Evolutionary conservation across 805 yeast species (phyloP).

Genomic region (Candida tibetensis): DNA sequence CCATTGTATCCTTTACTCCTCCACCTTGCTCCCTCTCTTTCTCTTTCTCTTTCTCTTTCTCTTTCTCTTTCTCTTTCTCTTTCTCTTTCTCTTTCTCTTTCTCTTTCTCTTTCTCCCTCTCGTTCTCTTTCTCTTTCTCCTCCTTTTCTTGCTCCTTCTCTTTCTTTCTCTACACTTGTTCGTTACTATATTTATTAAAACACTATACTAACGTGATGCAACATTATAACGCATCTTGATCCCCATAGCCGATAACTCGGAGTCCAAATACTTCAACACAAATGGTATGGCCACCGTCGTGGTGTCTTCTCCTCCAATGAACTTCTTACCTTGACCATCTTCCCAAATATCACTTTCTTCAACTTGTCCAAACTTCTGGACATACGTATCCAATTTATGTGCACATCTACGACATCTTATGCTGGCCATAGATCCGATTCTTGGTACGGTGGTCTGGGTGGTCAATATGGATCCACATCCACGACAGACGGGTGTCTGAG

Average conservation of each 20-base stretch:
- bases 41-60: no score
- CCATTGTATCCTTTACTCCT: no score
- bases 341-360: conserved; percentile 87
- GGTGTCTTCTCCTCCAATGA: conserved; percentile 90
- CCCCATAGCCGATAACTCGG: conserved; percentile 97
- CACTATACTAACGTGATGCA: conserved; percentile 16
- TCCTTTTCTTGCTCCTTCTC: no score
- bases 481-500: conserved; percentile 87
- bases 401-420: conserved; percentile 93
- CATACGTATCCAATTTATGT: conserved; percentile 56
- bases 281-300: conserved; percentile 96
- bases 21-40: no score
- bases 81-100: no score
- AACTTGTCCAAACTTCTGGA: conserved; percentile 45
- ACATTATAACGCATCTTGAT: conserved; percentile 88
- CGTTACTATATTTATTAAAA: neutral
- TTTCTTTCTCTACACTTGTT: neutral
- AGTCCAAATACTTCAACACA: conserved; percentile 90
- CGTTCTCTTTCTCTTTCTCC: no score
- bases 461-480: conserved; percentile 90
- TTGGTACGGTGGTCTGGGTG: conserved; percentile 87
- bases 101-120: no score
- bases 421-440: conserved; percentile 76
- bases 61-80: no score
- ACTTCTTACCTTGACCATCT: conserved; percentile 91